Base-by-base conservation (phyloP, 1,139 yeast genomes). In the Blastobotrys proliferans region DNA sequence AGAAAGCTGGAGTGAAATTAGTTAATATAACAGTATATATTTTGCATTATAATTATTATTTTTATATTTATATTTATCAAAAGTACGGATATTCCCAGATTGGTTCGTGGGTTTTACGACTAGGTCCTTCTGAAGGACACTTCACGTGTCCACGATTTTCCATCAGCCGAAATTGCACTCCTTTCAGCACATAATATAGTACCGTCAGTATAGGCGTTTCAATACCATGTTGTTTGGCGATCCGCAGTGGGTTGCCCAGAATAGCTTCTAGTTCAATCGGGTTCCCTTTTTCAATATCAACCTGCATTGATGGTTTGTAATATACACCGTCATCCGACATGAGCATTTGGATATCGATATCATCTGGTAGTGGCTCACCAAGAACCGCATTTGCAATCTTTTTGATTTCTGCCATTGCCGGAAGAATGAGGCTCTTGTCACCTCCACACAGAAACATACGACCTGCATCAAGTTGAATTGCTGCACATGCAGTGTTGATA, bases 241-340 rank as follows among this genome's bases (percentile, higher is more conserved):
- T 67, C 33, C 70, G 69, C 50, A 85, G 63, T 0, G 92, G 87
- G 57, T 80, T 83, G 1, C 92, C 90, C 43, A 83, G 65, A 49
- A 85, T 79, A 18, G 77, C 78, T 56, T 83, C 88, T 41, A 81
- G 64, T 61, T 85, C 94, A 56, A 83, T 72, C 46, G 80, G 79
- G 54, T 82, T 83, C 17, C 79, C 78, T 61, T 82, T 81, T 46
- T 83, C 73, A 24, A 74, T 69, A 60, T 83, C 94, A 11, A 83
- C 79, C 51, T 78, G 72, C 88, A 82, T 83, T 16, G 88, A 81
- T 1, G 92, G 92, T 30, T 73, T 65, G 58, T 80, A 82, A 66
- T 77, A 79, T 25, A 71, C 63, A 3, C 84, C 85, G 52, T 79
- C 83, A 47, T 82, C 83, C 33, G 77, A 69, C 53, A 73, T 74